Evolutionary conservation across 192 early-diverging fungal genomes (phyloP).

Genomic region (Mortierella antarctica): DNA sequence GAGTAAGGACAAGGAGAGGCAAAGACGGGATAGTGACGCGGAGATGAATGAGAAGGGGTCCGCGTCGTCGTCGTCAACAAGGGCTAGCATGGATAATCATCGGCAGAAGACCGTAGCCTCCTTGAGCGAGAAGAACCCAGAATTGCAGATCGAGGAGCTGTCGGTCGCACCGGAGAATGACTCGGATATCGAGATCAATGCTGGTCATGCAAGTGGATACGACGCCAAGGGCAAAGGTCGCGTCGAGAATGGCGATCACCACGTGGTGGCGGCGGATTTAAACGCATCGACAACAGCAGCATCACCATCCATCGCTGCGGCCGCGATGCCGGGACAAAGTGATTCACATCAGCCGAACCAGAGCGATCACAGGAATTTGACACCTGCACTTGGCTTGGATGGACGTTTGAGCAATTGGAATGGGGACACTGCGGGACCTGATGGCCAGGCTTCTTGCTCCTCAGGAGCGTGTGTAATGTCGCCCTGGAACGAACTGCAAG

Average conservation of each 20-base stretch:
- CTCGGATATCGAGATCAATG: not conserved
- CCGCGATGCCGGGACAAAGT: not conserved
- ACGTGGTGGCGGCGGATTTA: too few species aligned
- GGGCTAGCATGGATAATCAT: not conserved
- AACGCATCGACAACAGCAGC: not conserved
- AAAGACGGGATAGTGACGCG: not conserved
- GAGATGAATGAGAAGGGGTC: conserved; percentile 2
- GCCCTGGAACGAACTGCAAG: too few species aligned
- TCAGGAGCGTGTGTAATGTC: too few species aligned
- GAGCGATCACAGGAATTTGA: conserved; percentile 6
- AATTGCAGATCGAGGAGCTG: conserved; percentile 23
- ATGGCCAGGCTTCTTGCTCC: not conserved
- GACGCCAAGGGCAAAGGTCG: conserved; percentile 37
- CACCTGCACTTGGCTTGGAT: conserved; percentile 32
- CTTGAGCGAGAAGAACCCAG: not conserved
- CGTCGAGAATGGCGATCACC: not conserved
- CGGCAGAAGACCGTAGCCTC: not conserved
- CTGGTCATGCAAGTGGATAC: not conserved
- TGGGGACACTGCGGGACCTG: conserved; percentile 30
- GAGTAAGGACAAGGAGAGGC: conserved; percentile 2
- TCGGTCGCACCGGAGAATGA: not conserved
- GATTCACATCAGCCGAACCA: not conserved
- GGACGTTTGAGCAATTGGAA: conserved; percentile 51
- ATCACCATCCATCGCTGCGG: not conserved
- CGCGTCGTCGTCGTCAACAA: not conserved